These are phyloP conservation scores for Hura crepitans DNA, from an alignment of 441 rosid genomes.

Conservation along the genomic window DNA sequence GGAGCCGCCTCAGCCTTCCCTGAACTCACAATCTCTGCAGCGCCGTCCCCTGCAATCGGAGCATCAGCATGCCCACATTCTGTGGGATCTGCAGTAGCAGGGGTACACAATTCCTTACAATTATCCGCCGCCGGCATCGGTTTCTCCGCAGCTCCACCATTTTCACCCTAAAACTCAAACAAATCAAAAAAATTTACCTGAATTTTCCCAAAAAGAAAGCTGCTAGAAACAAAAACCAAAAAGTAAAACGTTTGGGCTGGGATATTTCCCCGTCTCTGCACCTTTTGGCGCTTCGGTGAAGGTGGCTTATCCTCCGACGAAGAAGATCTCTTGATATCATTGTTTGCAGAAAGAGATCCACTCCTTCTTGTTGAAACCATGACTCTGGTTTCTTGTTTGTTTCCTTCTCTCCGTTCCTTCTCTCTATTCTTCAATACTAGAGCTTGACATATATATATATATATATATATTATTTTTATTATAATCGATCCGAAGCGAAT, in stretches of 20 bases:
- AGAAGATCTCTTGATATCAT: conserved; percentile 56
- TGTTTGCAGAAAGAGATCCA: conserved; percentile 72
- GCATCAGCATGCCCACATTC: conserved; percentile 48
- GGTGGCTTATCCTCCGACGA: conserved; percentile 67
- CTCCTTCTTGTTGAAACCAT: conserved; percentile 84
- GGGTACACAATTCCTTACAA: conserved; percentile 52
- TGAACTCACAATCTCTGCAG: conserved; percentile 26
- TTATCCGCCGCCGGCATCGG: conserved; percentile 47
- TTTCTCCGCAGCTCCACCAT: conserved; percentile 50
- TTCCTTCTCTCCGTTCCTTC: conserved; percentile 3
- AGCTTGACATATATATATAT: conserved; percentile 1
- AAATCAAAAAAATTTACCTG: conserved; percentile 16
- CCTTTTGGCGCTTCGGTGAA: conserved; percentile 77
- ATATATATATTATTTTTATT: neutral
- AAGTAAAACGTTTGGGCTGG: neutral
- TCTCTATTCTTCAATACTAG: conserved; percentile 20
- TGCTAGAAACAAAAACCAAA: neutral
- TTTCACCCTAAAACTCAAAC: conserved; percentile 47
- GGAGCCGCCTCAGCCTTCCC: conserved; percentile 49
- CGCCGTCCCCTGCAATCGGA: conserved; percentile 41
- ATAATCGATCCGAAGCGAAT: neutral
- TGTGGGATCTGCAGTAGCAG: conserved; percentile 46
- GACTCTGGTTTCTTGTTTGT: conserved; percentile 32
- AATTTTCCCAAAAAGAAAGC: conserved; percentile 8
- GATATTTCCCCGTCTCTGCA: conserved; percentile 14